These are phyloP conservation scores for Hyaloperonospora brassicae DNA, from an alignment of 352 stramenopile genomes.

Conservation along the genomic window DNA sequence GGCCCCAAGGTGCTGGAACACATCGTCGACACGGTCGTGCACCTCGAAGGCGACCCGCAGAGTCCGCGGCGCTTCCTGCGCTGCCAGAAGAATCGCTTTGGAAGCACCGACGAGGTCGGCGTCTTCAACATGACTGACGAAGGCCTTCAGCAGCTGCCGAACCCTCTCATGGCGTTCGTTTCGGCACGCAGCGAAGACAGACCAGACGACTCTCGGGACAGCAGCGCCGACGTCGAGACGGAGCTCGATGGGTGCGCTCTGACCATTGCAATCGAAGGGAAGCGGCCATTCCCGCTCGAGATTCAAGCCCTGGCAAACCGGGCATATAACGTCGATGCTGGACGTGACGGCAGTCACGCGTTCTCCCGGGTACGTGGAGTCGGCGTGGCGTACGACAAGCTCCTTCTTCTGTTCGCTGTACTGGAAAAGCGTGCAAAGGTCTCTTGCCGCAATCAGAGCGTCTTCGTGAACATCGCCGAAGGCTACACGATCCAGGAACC, in stretches of 20 bases:
- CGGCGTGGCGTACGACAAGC: slow-evolving; percentile 82
- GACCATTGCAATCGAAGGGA: slow-evolving; percentile 90
- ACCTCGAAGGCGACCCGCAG: slow-evolving; percentile 89
- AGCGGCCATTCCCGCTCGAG: slow-evolving; percentile 90
- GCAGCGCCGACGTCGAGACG: slow-evolving; percentile 23
- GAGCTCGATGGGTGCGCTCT: slow-evolving; percentile 75
- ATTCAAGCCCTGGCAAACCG: slow-evolving; percentile 89
- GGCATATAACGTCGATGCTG: slow-evolving; percentile 30
- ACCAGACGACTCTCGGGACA: slow-evolving; percentile 20
- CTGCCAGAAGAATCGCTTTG: slow-evolving; percentile 95
- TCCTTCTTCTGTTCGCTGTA: slow-evolving; percentile 92
- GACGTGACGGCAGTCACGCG: slow-evolving; percentile 18
- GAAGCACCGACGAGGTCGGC: slow-evolving; percentile 92
- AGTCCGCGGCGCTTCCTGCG: slow-evolving; percentile 85
- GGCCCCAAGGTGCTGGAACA: slow-evolving; percentile 88
- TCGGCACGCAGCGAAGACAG: slow-evolving; percentile 27
- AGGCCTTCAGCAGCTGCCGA: slow-evolving; percentile 68
- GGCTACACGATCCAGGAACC: slow-evolving; percentile 80
- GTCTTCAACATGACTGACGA: slow-evolving; percentile 92
- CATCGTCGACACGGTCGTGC: slow-evolving; percentile 93
- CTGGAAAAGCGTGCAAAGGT: slow-evolving; percentile 88
- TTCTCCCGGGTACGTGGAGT: slow-evolving; percentile 62
- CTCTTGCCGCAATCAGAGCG: slow-evolving; percentile 67
- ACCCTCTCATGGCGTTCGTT: slow-evolving; percentile 79
- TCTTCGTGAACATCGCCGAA: slow-evolving; percentile 84